A percentile compares a stretch with the other conserved stretches of the same genome.
phyloP scores from a whole-genome alignment of 2,329 filamentous ascomycete species.

The Ceratocystis cacaofunesta region DNA sequence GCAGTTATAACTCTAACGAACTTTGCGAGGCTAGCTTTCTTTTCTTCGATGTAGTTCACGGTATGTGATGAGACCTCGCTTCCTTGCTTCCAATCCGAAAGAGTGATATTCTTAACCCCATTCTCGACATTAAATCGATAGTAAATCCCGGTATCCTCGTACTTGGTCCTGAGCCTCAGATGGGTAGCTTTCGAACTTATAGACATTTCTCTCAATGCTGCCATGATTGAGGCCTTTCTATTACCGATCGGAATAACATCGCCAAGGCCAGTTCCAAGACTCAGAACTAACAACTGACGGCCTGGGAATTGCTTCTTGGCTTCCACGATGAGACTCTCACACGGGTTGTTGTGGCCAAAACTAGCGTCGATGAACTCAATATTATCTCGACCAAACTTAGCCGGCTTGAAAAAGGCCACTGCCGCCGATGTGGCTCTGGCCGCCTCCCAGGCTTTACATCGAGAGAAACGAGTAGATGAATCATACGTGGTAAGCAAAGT shows the following conservation, averaged over 20 bases:
- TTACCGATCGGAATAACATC: conserved; percentile 18
- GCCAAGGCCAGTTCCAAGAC: conserved; percentile 22
- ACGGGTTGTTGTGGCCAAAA: conserved; percentile 24
- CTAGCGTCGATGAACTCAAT: conserved; percentile 23
- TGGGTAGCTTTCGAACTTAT: not conserved
- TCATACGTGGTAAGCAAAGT: conserved; percentile 23
- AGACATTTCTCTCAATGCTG: not conserved
- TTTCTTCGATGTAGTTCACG: conserved; percentile 18
- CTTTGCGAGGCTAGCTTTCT: not conserved
- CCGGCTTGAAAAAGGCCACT: conserved; percentile 23
- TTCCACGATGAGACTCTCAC: conserved; percentile 22
- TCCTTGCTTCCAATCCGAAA: conserved; percentile 21
- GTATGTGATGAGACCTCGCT: conserved; percentile 20
- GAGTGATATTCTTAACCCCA: conserved; percentile 21
- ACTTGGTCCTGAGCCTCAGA: conserved; percentile 15
- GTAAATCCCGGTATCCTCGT: conserved; percentile 19
- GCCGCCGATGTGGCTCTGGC: conserved; percentile 23
- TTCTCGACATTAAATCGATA: conserved; percentile 22
- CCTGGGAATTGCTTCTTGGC: conserved; percentile 21
- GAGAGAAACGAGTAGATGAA: conserved; percentile 16
- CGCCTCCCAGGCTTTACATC: conserved; percentile 23
- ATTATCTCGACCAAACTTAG: conserved; percentile 20
- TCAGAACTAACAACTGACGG: conserved; percentile 18
- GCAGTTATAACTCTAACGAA: not conserved
- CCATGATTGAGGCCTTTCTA: not conserved